Percentiles rank a stretch among this genome's conserved stretches.
These are phyloP conservation scores for Ganoderma multipileum DNA, from an alignment of 1,284 basidiomycete genomes.

Conservation along the genomic window DNA sequence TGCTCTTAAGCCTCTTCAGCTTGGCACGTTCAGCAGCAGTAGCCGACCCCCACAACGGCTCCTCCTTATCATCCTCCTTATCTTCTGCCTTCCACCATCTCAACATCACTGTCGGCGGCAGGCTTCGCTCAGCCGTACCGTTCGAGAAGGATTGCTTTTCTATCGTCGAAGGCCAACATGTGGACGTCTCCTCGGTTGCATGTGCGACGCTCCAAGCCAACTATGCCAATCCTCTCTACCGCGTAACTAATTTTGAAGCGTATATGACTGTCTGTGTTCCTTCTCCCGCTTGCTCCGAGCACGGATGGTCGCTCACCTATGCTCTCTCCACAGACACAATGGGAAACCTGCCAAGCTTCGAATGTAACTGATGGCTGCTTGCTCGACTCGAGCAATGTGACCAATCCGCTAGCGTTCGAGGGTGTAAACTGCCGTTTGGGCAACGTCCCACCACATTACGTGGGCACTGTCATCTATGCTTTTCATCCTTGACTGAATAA, in stretches of 20 bases:
- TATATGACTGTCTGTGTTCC: conserved; percentile 38
- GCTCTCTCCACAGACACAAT: conserved; percentile 34
- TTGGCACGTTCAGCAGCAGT: not conserved
- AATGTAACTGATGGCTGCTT: conserved; percentile 36
- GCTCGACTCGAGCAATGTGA: conserved; percentile 36
- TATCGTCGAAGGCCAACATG: conserved; percentile 32
- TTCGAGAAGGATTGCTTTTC: conserved; percentile 43
- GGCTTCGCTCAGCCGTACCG: conserved; percentile 37
- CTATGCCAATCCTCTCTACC: conserved; percentile 38
- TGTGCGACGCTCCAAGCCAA: conserved; percentile 39
- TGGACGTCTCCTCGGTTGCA: conserved; percentile 28
- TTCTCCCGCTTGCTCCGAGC: not conserved
- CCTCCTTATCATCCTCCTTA: conserved; percentile 31
- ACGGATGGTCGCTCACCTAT: not conserved
- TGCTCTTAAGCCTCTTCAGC: not conserved
- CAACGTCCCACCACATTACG: conserved; percentile 41
- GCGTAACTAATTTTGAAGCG: conserved; percentile 37
- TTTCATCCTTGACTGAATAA: too few species aligned
- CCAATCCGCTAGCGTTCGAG: conserved; percentile 36
- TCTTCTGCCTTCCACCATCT: conserved; percentile 48
- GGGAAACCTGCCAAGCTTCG: conserved; percentile 41
- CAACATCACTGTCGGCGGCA: conserved; percentile 41
- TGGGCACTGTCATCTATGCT: conserved; percentile 22
- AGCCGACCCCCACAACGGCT: conserved; percentile 52
- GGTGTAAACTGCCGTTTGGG: conserved; percentile 38